A percentile compares a stretch with the other conserved stretches of the same genome.
Conservation (phyloP, 257 asterid species). For the Catharanthus roseus region DNA sequence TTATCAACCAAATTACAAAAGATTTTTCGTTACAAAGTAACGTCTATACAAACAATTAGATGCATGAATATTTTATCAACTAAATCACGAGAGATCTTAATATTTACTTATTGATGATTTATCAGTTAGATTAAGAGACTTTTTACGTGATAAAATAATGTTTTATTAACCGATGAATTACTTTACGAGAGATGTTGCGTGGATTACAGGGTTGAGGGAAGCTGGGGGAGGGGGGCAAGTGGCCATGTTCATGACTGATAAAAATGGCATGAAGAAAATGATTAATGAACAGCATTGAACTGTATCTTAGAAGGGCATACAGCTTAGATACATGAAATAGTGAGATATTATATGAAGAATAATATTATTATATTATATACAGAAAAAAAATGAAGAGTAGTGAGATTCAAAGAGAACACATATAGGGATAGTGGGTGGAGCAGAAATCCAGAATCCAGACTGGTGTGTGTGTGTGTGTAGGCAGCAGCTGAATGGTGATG, state of each 20-base stretch:
- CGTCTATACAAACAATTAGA: too few relatives aligned
- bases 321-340: neutral
- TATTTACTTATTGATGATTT: too few relatives aligned
- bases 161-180: too few relatives aligned
- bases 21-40: too few relatives aligned
- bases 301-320: neutral
- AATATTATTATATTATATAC: neutral
- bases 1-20: too few relatives aligned
- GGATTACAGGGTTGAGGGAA: too few relatives aligned
- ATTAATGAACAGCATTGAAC: neutral
- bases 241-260: slow-evolving; percentile 6
- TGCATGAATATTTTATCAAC: too few relatives aligned
- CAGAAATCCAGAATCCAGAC: slow-evolving; percentile 12
- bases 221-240: slow-evolving; percentile 4
- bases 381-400: neutral
- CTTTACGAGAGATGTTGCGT: too few relatives aligned
- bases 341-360: neutral
- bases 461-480: slow-evolving; percentile 21
- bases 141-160: too few relatives aligned
- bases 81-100: too few relatives aligned
- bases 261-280: slow-evolving; percentile 1
- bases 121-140: too few relatives aligned
- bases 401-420: neutral
- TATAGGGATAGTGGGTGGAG: slow-evolving; percentile 17
- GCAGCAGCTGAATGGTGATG: slow-evolving; percentile 15